phyloP scores from a whole-genome alignment of 2,329 filamentous ascomycete genomes.

The Penicillium sp. region DNA sequence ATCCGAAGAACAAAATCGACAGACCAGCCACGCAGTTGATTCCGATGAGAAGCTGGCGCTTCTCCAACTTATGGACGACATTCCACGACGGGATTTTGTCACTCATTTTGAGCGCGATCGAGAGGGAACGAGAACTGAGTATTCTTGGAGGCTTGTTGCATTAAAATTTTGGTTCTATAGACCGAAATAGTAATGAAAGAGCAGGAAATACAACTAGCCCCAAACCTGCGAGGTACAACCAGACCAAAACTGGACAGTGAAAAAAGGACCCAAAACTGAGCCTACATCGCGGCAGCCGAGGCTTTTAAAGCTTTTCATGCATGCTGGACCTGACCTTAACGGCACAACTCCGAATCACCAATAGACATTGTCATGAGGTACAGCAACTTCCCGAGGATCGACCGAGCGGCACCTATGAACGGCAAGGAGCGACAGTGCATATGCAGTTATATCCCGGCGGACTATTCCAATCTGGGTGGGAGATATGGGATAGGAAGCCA shows the following conservation, averaged over 20 bases:
- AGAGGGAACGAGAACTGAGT: neutral
- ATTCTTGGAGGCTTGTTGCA: neutral
- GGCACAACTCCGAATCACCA: slow-evolving; percentile 13
- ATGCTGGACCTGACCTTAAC: neutral
- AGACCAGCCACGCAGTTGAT: slow-evolving; percentile 64
- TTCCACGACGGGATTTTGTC: slow-evolving; percentile 45
- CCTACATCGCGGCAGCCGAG: neutral
- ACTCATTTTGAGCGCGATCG: slow-evolving; percentile 28
- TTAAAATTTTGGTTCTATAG: neutral
- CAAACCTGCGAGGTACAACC: neutral
- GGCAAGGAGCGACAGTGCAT: slow-evolving; percentile 8
- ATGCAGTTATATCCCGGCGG: slow-evolving; percentile 14
- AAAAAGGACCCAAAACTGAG: neutral
- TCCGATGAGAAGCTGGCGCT: slow-evolving; percentile 56
- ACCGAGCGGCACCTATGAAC: slow-evolving; percentile 9
- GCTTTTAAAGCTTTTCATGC: slow-evolving; percentile 6
- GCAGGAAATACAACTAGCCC: neutral
- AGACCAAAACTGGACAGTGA: neutral
- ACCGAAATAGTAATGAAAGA: neutral
- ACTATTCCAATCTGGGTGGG: neutral
- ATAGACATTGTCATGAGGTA: neutral
- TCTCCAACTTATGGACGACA: slow-evolving; percentile 56
- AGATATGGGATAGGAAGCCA: neutral
- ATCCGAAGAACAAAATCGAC: slow-evolving; percentile 67
- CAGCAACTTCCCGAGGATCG: slow-evolving; percentile 19